These are phyloP conservation scores for Hamamelis virginiana DNA, from an alignment of 164 flowering plant genomes.

Conservation along the genomic window DNA sequence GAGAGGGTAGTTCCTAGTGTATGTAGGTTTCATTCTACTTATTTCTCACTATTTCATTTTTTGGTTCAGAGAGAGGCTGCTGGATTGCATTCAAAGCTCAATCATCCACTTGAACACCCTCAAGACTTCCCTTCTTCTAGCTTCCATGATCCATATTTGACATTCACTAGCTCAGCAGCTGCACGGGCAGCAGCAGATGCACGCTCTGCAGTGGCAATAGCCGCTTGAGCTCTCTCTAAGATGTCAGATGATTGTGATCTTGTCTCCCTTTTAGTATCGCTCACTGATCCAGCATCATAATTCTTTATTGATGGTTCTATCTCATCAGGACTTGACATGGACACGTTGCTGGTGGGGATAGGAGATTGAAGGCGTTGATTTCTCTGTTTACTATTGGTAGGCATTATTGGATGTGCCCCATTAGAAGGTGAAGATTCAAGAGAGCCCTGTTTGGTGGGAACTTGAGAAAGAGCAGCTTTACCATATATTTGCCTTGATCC, in stretches of 20 bases:
- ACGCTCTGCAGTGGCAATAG: slow-evolving; percentile 84
- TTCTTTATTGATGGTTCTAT: slow-evolving; percentile 21
- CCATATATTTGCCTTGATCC: slow-evolving; percentile 52
- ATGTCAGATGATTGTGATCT: slow-evolving; percentile 50
- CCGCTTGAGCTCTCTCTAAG: slow-evolving; percentile 76
- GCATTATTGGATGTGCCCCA: slow-evolving; percentile 21
- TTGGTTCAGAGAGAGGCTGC: background rate
- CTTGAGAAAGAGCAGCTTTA: slow-evolving; percentile 25
- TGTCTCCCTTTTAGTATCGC: slow-evolving; percentile 29
- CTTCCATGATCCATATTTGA: slow-evolving; percentile 30
- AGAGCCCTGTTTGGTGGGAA: slow-evolving; percentile 16
- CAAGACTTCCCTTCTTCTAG: slow-evolving; percentile 21
- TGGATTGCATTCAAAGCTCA: background rate
- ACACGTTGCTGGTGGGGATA: slow-evolving; percentile 10
- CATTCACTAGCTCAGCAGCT: slow-evolving; percentile 71
- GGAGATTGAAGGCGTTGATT: slow-evolving; percentile 23
- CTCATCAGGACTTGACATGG: slow-evolving; percentile 19
- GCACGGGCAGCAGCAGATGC: slow-evolving; percentile 89
- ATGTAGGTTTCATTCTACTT: no score
- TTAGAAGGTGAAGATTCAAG: slow-evolving; percentile 19
- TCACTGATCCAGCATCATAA: slow-evolving; percentile 11
- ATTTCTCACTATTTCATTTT: no score
- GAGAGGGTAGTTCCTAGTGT: no score
- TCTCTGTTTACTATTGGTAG: slow-evolving; percentile 27
- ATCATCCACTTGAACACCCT: slow-evolving; percentile 3